Percentiles rank a stretch among this genome's conserved stretches.
These are phyloP conservation scores for Paraphoma chrysanthemicola DNA, from an alignment of 2,329 filamentous ascomycete genomes.

Conservation along the genomic window DNA sequence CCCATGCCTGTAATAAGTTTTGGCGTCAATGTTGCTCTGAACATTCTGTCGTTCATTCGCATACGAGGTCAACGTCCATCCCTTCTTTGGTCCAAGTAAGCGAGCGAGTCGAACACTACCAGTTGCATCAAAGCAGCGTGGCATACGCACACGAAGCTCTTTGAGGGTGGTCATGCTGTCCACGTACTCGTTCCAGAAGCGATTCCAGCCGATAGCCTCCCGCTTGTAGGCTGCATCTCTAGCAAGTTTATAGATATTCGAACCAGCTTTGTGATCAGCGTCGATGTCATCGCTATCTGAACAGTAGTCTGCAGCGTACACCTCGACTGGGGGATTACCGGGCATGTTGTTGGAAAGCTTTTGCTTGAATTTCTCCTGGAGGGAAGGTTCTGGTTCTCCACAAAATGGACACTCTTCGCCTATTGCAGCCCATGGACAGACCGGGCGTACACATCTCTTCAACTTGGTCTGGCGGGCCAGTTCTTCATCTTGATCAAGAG, in stretches of 20 bases:
- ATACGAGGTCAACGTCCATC: constrained; percentile 25
- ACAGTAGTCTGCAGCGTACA: not conserved
- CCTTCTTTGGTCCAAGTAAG: constrained; percentile 16
- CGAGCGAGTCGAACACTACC: constrained; percentile 22
- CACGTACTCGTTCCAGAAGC: constrained; percentile 31
- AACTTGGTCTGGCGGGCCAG: not conserved
- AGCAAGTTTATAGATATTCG: constrained; percentile 16
- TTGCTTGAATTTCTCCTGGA: not conserved
- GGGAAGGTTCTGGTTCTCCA: not conserved
- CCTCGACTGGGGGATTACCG: constrained; percentile 16
- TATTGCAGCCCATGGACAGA: constrained; percentile 11
- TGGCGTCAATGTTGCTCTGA: constrained; percentile 22
- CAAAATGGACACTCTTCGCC: not conserved
- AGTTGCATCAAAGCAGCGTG: constrained; percentile 21
- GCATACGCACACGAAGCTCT: constrained; percentile 31
- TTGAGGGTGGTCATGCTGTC: constrained; percentile 18
- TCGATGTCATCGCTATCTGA: not conserved
- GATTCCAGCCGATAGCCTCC: constrained; percentile 33
- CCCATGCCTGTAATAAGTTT: constrained; percentile 9
- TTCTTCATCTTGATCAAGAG: constrained; percentile 5
- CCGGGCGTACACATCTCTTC: constrained; percentile 13
- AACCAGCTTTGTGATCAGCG: not conserved
- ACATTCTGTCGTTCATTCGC: constrained; percentile 27
- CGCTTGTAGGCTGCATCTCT: constrained; percentile 23
- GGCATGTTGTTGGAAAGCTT: constrained; percentile 11